Base-by-base conservation (phyloP, 2,329 filamentous ascomycete species). In the Fusarium fujikuroi region DNA sequence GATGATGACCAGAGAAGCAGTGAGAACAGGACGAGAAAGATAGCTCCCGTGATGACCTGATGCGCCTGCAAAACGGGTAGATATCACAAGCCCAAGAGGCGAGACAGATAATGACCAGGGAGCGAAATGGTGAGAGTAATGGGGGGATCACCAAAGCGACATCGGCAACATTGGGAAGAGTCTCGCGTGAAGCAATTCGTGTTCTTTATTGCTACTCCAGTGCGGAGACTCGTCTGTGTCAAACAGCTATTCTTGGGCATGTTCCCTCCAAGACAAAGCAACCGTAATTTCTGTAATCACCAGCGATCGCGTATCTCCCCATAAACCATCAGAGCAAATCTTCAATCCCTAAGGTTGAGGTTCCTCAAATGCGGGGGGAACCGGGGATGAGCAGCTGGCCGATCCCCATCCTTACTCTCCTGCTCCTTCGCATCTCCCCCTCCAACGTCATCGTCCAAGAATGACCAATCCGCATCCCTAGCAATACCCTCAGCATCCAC, bases 401-500 rank as follows among this genome's bases (percentile, higher is more conserved):
- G 21, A 10, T 12, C 47, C 47, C 3, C 10, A 19, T 19, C 47
- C 30, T 11, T 34, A 19, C 9, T 8, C 21, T 46, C 18, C 6
- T 40, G 19, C 39, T n/a, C 23, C 28, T 49, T 32, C 28, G 3
- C 14, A 12, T 18, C 9, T 18, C 5, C 4, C 15, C 23, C 34
- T 21, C 23, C 23, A 30, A n/a, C 18, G 5, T 23, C 63, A 16
- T n/a, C 23, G 11, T 18, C 8, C 12, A 74, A 23, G 5, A 67
- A 60, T 4, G 58, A 30, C 72, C 71, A 74, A n/a, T 69, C 25
- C 2, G 61, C 44, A 16, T 72, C 57, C 9, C 30, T n/a, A 4
- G 49, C 21, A 11, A 28, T 9, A 0, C 52, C 56, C 1, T 34
- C 54, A 21, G 30, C 36, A 3, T 42, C 53, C 1, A 7, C 37